phyloP scores from a whole-genome alignment of 2,329 filamentous ascomycete species.

The Microdochium nivale region DNA sequence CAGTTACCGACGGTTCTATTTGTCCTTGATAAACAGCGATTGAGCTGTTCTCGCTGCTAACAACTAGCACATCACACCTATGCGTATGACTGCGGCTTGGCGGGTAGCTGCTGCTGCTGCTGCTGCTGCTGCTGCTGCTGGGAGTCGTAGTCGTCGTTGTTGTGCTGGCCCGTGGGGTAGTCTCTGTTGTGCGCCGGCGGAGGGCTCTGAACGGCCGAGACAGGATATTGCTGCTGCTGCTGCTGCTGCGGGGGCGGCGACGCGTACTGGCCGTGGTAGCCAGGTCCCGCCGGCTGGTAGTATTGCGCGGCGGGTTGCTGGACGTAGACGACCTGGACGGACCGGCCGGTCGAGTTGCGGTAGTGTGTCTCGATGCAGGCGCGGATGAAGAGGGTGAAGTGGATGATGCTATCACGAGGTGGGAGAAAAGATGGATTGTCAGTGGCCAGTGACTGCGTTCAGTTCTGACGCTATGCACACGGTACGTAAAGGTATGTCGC shows the following conservation, averaged over 20 bases:
- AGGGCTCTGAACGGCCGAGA: not conserved
- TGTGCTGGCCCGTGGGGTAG: not conserved
- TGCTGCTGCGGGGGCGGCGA: conserved; percentile 1
- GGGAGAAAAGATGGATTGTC: not conserved
- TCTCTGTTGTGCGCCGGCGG: not conserved
- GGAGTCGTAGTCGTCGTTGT: not conserved
- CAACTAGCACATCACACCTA: too few species aligned
- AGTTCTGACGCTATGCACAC: not conserved
- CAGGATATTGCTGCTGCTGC: not conserved
- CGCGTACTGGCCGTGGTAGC: not conserved
- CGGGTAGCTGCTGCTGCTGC: not conserved
- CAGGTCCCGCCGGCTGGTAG: not conserved
- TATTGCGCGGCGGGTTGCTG: conserved; percentile 1
- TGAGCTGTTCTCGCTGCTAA: too few species aligned
- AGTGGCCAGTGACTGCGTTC: not conserved
- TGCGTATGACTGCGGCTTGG: too few species aligned
- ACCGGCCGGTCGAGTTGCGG: conserved; percentile 3
- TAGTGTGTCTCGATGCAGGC: conserved; percentile 11
- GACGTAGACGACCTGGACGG: conserved; percentile 1
- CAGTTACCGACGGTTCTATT: too few species aligned
- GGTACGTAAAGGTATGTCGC: not conserved
- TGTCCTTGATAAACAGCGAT: too few species aligned
- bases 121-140: not conserved
- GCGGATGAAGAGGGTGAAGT: conserved; percentile 14
- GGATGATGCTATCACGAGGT: conserved; percentile 9